These are phyloP conservation scores for Trichocomaceae sp. DNA, from an alignment of 2,329 filamentous ascomycete genomes.

Conservation along the genomic window DNA sequence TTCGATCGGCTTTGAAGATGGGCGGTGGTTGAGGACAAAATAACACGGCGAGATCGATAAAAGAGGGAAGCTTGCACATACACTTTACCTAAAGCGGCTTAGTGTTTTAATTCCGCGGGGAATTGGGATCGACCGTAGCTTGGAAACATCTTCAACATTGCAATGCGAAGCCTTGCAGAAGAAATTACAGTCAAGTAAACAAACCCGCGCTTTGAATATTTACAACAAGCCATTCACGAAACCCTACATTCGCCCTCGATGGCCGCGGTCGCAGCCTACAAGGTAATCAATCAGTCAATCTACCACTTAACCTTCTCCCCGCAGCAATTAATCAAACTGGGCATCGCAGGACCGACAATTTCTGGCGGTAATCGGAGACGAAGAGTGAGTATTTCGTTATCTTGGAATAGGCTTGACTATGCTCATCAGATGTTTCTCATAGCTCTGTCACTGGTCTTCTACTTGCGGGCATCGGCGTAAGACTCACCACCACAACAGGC, in stretches of 20 bases:
- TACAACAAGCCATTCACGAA: background rate
- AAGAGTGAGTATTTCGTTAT: slow-evolving; percentile 48
- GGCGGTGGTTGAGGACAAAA: background rate
- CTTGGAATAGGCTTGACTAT: background rate
- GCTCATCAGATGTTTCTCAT: slow-evolving; percentile 15
- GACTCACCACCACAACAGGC: slow-evolving; percentile 22
- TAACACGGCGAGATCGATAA: too few species aligned
- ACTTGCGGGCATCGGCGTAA: slow-evolving; percentile 88
- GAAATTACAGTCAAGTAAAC: background rate
- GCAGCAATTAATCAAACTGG: slow-evolving; percentile 30
- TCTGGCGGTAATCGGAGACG: slow-evolving; percentile 94
- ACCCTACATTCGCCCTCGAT: slow-evolving; percentile 32
- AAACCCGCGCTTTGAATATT: background rate
- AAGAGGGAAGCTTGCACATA: slow-evolving; percentile 5
- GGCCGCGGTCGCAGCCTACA: slow-evolving; percentile 56
- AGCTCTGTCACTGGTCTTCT: slow-evolving; percentile 95
- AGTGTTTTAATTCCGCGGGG: slow-evolving; percentile 5
- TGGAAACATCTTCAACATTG: background rate
- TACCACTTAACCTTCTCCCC: slow-evolving; percentile 2
- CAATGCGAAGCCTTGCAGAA: background rate
- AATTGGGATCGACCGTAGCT: background rate
- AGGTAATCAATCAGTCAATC: slow-evolving; percentile 29
- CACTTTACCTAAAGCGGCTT: slow-evolving; percentile 8
- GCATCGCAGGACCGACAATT: slow-evolving; percentile 72
- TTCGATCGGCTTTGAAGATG: background rate